A percentile compares a stretch with the other conserved stretches of the same genome.
phyloP scores from a whole-genome alignment of 1,139 yeast genomes.

The Sugiyamaella grinbergsii region DNA sequence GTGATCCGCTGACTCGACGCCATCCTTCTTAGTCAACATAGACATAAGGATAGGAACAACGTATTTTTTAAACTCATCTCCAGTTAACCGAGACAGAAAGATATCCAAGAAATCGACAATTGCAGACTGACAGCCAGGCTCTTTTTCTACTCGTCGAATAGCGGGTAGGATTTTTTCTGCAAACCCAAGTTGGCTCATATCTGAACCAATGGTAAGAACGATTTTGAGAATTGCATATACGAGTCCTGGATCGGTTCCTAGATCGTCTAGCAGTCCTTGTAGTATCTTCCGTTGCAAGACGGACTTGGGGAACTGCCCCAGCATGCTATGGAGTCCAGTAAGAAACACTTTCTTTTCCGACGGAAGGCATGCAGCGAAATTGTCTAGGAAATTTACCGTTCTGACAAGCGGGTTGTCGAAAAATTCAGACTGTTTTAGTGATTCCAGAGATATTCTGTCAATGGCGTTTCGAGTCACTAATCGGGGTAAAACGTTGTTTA shows the following conservation, averaged over 20 bases:
- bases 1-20: slow-evolving; percentile 38
- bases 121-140: slow-evolving; percentile 53
- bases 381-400: slow-evolving; percentile 81
- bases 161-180: slow-evolving; percentile 66
- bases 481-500: slow-evolving; percentile 44
- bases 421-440: slow-evolving; percentile 57
- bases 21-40: slow-evolving; percentile 31
- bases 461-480: slow-evolving; percentile 47
- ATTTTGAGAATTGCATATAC: slow-evolving; percentile 59
- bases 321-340: slow-evolving; percentile 59
- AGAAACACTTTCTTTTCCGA: slow-evolving; percentile 72
- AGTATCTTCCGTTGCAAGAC: slow-evolving; percentile 73
- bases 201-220: slow-evolving; percentile 60
- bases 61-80: slow-evolving; percentile 44
- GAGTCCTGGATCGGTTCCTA: slow-evolving; percentile 50
- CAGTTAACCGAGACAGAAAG: slow-evolving; percentile 55
- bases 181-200: slow-evolving; percentile 74
- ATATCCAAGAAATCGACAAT: slow-evolving; percentile 59
- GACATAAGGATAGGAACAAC: slow-evolving; percentile 44
- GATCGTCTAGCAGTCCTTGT: slow-evolving; percentile 61
- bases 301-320: slow-evolving; percentile 69
- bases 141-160: slow-evolving; percentile 48
- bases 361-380: slow-evolving; percentile 70
- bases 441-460: slow-evolving; percentile 49
- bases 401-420: slow-evolving; percentile 83